phyloP scores from a whole-genome alignment of 2,329 filamentous ascomycete species.

The Phaeosphaeria sp. region DNA sequence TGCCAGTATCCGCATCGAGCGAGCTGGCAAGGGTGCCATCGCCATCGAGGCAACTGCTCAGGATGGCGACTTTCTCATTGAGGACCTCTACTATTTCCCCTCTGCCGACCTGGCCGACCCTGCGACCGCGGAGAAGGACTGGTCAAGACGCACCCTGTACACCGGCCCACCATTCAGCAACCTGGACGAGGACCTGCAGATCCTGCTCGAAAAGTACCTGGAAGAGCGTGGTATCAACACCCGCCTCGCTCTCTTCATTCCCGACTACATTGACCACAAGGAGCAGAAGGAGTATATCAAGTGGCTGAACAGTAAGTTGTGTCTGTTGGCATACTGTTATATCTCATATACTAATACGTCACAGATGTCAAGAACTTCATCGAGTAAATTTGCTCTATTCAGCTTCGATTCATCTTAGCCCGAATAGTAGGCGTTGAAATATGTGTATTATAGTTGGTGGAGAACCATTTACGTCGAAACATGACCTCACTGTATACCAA shows the following conservation, averaged over 20 bases:
- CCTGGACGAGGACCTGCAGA: slow-evolving; percentile 94
- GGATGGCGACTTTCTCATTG: slow-evolving; percentile 84
- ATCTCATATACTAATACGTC: slow-evolving; percentile 22
- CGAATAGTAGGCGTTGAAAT: background rate
- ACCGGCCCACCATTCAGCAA: slow-evolving; percentile 91
- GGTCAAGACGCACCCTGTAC: slow-evolving; percentile 79
- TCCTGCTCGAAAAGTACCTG: slow-evolving; percentile 89
- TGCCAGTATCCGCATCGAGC: slow-evolving; percentile 87
- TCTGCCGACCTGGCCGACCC: slow-evolving; percentile 79
- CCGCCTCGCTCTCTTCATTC: slow-evolving; percentile 85
- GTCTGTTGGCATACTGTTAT: background rate
- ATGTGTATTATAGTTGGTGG: slow-evolving; percentile 36
- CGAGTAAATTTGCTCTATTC: slow-evolving; percentile 55
- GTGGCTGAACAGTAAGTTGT: slow-evolving; percentile 72
- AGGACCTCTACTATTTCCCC: slow-evolving; percentile 88
- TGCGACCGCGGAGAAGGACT: slow-evolving; percentile 76
- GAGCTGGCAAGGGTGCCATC: slow-evolving; percentile 82
- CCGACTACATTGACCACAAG: slow-evolving; percentile 97
- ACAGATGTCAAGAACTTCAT: slow-evolving; percentile 83
- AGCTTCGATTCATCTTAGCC: slow-evolving; percentile 17
- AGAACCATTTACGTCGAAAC: slow-evolving; percentile 12
- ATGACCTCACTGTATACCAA: slow-evolving; percentile 17
- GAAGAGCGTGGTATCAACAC: slow-evolving; percentile 93
- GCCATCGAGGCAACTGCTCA: slow-evolving; percentile 86
- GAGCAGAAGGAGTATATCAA: slow-evolving; percentile 95